Conservation (phyloP, 2,329 filamentous ascomycete genomes). For the Magnaporthiopsis poae region DNA sequence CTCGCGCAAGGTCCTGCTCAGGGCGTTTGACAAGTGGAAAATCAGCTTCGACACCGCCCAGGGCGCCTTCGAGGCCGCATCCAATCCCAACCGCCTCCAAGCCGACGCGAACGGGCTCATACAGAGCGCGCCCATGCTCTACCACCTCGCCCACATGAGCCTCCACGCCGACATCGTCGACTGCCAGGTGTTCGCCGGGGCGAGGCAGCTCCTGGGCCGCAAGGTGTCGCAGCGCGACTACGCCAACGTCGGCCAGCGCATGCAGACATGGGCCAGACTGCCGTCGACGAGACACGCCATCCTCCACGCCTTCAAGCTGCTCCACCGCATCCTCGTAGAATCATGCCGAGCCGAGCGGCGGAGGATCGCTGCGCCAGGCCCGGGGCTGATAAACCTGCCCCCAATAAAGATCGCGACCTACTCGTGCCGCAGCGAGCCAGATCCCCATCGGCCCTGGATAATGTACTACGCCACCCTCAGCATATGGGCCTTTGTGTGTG, state of each 20-base stretch:
- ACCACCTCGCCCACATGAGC: slow-evolving; percentile 80
- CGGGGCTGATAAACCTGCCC: slow-evolving; percentile 18
- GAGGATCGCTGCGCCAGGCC: slow-evolving; percentile 8
- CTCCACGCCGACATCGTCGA: slow-evolving; percentile 83
- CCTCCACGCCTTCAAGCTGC: slow-evolving; percentile 73
- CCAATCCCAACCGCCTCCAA: slow-evolving; percentile 35
- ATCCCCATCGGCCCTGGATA: slow-evolving; percentile 82
- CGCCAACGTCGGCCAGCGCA: slow-evolving; percentile 59
- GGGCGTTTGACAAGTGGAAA: slow-evolving; percentile 81
- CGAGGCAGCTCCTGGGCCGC: slow-evolving; percentile 59
- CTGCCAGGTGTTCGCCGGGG: slow-evolving; percentile 79
- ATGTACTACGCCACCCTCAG: slow-evolving; percentile 78
- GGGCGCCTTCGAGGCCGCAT: slow-evolving; percentile 19
- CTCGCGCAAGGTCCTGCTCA: slow-evolving; percentile 67
- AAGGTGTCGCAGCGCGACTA: slow-evolving; percentile 70
- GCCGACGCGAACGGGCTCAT: slow-evolving; percentile 53
- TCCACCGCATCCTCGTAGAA: slow-evolving; percentile 62
- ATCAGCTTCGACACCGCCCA: slow-evolving; percentile 68
- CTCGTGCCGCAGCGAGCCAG: slow-evolving; percentile 64
- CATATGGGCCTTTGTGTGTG: slow-evolving; percentile 80
- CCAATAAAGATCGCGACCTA: slow-evolving; percentile 42
- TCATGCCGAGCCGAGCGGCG: slow-evolving; percentile 24
- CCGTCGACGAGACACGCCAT: slow-evolving; percentile 70
- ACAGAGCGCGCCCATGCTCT: slow-evolving; percentile 69
- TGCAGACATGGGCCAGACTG: slow-evolving; percentile 69